Evolutionary conservation across 2,329 filamentous ascomycete genomes (phyloP).

Genomic region (Fusarium subglutinans): DNA sequence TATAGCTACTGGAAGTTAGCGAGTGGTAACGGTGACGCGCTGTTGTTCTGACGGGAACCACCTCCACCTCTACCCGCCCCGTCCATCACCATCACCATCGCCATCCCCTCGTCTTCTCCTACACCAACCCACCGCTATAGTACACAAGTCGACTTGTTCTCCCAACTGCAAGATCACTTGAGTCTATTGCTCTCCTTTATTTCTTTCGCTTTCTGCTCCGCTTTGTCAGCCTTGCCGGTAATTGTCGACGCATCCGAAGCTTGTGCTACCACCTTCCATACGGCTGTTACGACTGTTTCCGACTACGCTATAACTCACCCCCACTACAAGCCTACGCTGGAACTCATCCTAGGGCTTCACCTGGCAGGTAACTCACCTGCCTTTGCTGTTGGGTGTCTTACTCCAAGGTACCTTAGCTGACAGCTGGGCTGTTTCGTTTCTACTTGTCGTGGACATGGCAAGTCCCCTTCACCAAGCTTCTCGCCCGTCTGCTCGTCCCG

Average conservation of each 20-base stretch:
- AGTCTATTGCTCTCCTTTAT: background rate
- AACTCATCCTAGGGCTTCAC: conserved; percentile 26
- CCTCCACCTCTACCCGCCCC: conserved; percentile 40
- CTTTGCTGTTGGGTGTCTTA: conserved; percentile 9
- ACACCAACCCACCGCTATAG: background rate
- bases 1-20: background rate
- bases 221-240: background rate
- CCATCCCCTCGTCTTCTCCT: conserved; percentile 29
- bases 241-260: conserved; percentile 17
- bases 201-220: background rate
- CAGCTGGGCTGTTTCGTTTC: background rate
- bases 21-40: conserved; percentile 41
- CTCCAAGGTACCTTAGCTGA: background rate
- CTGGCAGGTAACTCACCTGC: conserved; percentile 8
- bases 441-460: conserved; percentile 37
- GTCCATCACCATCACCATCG: conserved; percentile 29
- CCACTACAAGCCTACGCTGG: conserved; percentile 23
- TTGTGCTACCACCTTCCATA: conserved; percentile 23
- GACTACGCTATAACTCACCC: conserved; percentile 16
- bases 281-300: conserved; percentile 20
- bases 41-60: conserved; percentile 26
- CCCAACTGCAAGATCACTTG: conserved; percentile 18
- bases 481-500: conserved; percentile 34
- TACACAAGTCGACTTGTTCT: conserved; percentile 28
- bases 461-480: conserved; percentile 38